phyloP scores from a whole-genome alignment of 2,329 filamentous ascomycete genomes.

The Diplodia corticola region DNA sequence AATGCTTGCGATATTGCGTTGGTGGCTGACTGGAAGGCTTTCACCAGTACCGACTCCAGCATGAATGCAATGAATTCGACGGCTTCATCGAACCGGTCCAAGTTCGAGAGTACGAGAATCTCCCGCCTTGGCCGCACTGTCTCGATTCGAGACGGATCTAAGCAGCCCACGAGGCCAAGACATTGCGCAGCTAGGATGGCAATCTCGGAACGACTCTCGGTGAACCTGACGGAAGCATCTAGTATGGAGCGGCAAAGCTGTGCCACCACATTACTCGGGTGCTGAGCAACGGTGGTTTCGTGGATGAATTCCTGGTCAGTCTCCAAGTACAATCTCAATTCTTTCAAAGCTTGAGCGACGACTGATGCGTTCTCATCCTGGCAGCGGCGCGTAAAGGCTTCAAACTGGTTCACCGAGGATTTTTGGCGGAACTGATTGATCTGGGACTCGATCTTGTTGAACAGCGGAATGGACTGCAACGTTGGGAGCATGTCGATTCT shows the following conservation, averaged over 20 bases:
- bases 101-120: constrained; percentile 87
- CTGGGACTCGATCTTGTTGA: constrained; percentile 67
- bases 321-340: constrained; percentile 73
- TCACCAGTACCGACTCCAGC: constrained; percentile 83
- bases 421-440: constrained; percentile 62
- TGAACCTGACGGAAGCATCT: constrained; percentile 82
- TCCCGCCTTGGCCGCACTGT: constrained; percentile 73
- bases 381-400: constrained; percentile 71
- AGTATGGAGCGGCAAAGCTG: constrained; percentile 75
- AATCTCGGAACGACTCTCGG: constrained; percentile 65
- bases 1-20: constrained; percentile 88
- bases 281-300: constrained; percentile 76
- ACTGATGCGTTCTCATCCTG: constrained; percentile 83
- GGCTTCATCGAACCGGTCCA: constrained; percentile 73
- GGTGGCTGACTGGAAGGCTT: constrained; percentile 85
- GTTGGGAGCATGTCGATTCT: constrained; percentile 78
- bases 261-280: constrained; percentile 73
- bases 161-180: constrained; percentile 83
- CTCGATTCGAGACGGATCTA: constrained; percentile 90
- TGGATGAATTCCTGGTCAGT: constrained; percentile 76
- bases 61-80: constrained; percentile 84
- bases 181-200: constrained; percentile 74
- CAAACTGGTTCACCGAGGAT: constrained; percentile 64
- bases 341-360: constrained; percentile 75
- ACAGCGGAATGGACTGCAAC: constrained; percentile 66